phyloP scores from a whole-genome alignment of 108 stramenopile species.

The Thalassiosira profunda region DNA sequence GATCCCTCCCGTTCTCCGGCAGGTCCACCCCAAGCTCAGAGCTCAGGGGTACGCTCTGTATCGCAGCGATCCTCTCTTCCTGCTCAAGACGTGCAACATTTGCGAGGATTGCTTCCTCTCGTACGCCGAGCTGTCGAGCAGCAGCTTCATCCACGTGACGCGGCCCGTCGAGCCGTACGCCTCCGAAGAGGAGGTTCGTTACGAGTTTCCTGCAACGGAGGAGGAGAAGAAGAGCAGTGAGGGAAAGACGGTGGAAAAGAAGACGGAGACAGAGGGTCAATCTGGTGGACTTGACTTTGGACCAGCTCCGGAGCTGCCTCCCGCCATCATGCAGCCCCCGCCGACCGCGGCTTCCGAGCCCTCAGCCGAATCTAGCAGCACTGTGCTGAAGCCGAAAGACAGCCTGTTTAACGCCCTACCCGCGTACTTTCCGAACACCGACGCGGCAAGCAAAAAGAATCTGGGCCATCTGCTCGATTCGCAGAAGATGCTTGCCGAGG shows the following conservation, averaged over 20 bases:
- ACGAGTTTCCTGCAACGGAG: neutral
- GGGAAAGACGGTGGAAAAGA: neutral
- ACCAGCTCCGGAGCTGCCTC: constrained; percentile 22
- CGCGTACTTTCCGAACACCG: no score
- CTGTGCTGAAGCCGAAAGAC: no score
- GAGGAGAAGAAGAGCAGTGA: neutral
- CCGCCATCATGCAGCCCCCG: constrained; percentile 34
- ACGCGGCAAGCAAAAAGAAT: no score
- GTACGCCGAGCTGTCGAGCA: constrained; percentile 65
- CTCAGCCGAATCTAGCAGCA: no score
- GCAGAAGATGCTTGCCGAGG: no score
- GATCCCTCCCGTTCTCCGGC: constrained; percentile 81
- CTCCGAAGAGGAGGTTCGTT: neutral
- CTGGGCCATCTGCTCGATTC: no score
- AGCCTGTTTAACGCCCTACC: no score
- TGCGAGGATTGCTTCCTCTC: constrained; percentile 87
- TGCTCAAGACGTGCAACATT: constrained; percentile 70
- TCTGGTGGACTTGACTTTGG: constrained; percentile 13
- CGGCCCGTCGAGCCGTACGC: constrained; percentile 20
- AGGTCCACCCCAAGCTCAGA: constrained; percentile 66
- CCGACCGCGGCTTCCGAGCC: no score
- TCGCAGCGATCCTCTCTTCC: constrained; percentile 75
- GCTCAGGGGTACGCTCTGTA: constrained; percentile 60
- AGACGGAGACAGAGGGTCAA: neutral
- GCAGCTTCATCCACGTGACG: constrained; percentile 34